These are phyloP conservation scores for Amesomyces nigricolor DNA, from an alignment of 2,329 filamentous ascomycete genomes.

Conservation along the genomic window DNA sequence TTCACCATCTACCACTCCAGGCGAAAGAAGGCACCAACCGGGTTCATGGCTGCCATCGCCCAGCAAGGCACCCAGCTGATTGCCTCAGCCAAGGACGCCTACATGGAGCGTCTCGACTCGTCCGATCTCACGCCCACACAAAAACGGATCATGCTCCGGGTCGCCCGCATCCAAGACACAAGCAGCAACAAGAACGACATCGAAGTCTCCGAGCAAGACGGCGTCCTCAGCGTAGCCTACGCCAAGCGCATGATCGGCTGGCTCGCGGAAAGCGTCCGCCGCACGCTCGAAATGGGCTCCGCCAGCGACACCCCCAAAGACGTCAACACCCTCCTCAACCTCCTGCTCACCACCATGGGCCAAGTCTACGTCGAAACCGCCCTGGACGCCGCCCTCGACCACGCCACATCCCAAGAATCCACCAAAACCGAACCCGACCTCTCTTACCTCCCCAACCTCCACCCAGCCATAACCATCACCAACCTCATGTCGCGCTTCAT, in stretches of 20 bases:
- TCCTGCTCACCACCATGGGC: constrained; percentile 82
- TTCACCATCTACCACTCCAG: constrained; percentile 92
- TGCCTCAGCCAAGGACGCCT: constrained; percentile 82
- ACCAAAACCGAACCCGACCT: constrained; percentile 83
- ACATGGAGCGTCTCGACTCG: constrained; percentile 81
- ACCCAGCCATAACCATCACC: constrained; percentile 78
- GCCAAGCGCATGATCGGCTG: constrained; percentile 98
- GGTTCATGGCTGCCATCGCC: constrained; percentile 87
- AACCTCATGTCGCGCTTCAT: constrained; percentile 93
- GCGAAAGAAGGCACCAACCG: constrained; percentile 80
- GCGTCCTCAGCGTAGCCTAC: constrained; percentile 71
- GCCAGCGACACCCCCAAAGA: constrained; percentile 89
- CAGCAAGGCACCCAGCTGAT: constrained; percentile 87
- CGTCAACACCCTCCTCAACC: constrained; percentile 74
- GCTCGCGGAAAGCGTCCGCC: constrained; percentile 89
- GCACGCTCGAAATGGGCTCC: constrained; percentile 84
- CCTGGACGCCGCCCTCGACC: constrained; percentile 65
- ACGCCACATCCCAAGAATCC: constrained; percentile 69
- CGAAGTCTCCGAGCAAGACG: constrained; percentile 86
- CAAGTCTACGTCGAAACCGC: constrained; percentile 69
- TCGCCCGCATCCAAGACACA: constrained; percentile 77
- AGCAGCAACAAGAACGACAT: constrained; percentile 76
- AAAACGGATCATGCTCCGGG: constrained; percentile 81
- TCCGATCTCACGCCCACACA: constrained; percentile 84
- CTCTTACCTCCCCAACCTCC: constrained; percentile 70